Base-by-base conservation (phyloP, 2,329 filamentous ascomycete species). In the Tolypocladium capitatum region DNA sequence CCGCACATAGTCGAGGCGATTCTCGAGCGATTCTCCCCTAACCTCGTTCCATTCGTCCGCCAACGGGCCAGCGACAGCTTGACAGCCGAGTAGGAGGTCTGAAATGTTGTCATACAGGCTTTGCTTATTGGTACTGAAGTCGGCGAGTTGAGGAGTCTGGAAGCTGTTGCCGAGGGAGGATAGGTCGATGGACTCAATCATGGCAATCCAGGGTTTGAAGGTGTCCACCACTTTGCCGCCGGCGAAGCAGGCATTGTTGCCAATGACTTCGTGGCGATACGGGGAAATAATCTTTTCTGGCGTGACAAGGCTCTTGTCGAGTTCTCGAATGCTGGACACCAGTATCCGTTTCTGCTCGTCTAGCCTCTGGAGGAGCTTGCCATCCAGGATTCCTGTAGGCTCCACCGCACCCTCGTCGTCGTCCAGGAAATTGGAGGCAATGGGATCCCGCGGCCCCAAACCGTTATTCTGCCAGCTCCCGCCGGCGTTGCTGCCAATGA, bases 1-100 rank as follows among this genome's bases (percentile, higher is more conserved):
- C 46, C 84, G 80, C 49, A 96, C 88, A 52, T 86, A 83, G 53
- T 84, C 85, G 27, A 97, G 67, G 21, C 92, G 81, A 55, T 87
- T 87, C 60, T 96, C 91, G 30, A 98, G 72, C 8, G 90, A 86
- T 61, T 94, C 88, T 2, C 89, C 88, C 40, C 89, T 81, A n/a
- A 90, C 74, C 62, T 95, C 89, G 4, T 90, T 81, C 92, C 92
- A 98, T 67, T 98, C 92, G 61, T 98, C 92, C 9, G 84, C 86
- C 40, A 98, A 67, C 6, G 92, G 92, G 9, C 87, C 87, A 6
- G 89, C 86, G n/a, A 97, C 84, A 24, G 86, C 81, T 66, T 98
- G 92, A 59, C 90, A 96, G 49, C 84, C 81, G 45, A 95, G 69
- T 4, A 97, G 69, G 28, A 98, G 76, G 62, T 97, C 92, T 9